Evolutionary conservation across 768 basidiomycete species (phyloP).

Genomic region (Suillus subaureus): DNA sequence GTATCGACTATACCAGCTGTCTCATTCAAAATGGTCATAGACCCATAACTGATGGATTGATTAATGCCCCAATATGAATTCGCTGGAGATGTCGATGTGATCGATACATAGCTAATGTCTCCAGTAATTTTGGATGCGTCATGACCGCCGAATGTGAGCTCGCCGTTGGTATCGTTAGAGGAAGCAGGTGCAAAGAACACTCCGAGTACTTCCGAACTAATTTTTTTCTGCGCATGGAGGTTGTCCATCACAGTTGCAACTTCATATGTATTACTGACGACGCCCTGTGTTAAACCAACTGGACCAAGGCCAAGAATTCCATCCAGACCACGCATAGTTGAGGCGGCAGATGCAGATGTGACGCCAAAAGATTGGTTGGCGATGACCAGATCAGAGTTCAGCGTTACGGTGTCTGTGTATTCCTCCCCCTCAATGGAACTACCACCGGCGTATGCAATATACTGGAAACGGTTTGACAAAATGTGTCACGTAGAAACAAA

Average conservation of each 20-base stretch:
- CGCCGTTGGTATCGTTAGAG: constrained; percentile 28
- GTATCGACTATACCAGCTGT: too few relatives aligned
- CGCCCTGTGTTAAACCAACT: constrained; percentile 2
- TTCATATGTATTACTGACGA: background rate
- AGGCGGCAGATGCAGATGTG: constrained; percentile 16
- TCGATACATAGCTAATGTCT: constrained; percentile 30
- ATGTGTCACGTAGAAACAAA: too few relatives aligned
- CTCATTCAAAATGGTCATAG: too few relatives aligned
- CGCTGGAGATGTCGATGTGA: constrained; percentile 35
- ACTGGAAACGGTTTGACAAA: background rate
- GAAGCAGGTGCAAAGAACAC: constrained; percentile 35
- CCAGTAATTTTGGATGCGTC: constrained; percentile 36
- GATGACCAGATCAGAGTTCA: constrained; percentile 19
- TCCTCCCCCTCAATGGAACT: constrained; percentile 15
- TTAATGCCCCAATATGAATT: constrained; percentile 38
- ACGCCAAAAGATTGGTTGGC: constrained; percentile 36
- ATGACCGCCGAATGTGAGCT: constrained; percentile 40
- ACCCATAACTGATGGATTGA: constrained; percentile 18
- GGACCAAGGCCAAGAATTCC: constrained; percentile 30
- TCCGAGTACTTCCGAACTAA: constrained; percentile 26
- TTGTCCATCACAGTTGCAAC: constrained; percentile 35
- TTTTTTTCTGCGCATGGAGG: constrained; percentile 31
- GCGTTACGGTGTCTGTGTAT: constrained; percentile 20
- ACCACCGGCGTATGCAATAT: constrained; percentile 14
- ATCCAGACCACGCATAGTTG: constrained; percentile 30